Base-by-base conservation (phyloP, 805 yeast species). In the Zygosaccharomyces lentus region DNA sequence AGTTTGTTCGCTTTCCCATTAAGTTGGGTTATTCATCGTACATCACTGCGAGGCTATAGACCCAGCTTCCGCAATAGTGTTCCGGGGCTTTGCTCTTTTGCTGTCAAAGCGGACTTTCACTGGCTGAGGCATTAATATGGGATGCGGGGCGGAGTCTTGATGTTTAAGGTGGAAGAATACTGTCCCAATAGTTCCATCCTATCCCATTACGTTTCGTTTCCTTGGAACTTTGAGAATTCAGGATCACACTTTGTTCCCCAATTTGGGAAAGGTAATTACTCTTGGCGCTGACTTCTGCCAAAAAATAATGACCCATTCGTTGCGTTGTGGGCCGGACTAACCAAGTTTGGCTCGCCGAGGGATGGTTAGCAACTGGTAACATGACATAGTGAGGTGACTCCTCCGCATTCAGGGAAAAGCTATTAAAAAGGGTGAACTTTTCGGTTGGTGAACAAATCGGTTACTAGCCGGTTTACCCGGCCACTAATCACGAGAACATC, bases 11-110 rank as follows among this genome's bases (percentile, higher is more conserved):
- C 13, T n/a, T 35, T 35, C 27, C 37, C 25, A 17, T 17, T 38
- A 26, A 10, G 15, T 21, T 38, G 29, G 19, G 16, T 17, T 17
- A n/a, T 10, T 17, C 23, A 1, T 23, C 31, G 34, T 9, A 26
- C 29, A 38, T 38, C 41, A 26, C 34, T 23, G 41, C 41, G 24
- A 27, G 31, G 17, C 27, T 21, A 37, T 37, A 24, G 16, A 30
- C 13, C 25, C 15, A 26, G 27, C 23, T 27, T 38, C 34, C 41
- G 41, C 34, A 38, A 27, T 13, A 9, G 27, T 17, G 29, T 10
- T 25, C 17, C 12, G 17, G 19, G 23, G 17, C 37, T 32, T 40
- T 40, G 36, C 37, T 40, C 34, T 40, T 40, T 40, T 40, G 36
- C 37, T 40, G 27, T 40, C 30, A 19, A 19, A 19, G 27, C 19